phyloP scores from a whole-genome alignment of 1,284 basidiomycete genomes.

The Microbotryum saponariae region DNA sequence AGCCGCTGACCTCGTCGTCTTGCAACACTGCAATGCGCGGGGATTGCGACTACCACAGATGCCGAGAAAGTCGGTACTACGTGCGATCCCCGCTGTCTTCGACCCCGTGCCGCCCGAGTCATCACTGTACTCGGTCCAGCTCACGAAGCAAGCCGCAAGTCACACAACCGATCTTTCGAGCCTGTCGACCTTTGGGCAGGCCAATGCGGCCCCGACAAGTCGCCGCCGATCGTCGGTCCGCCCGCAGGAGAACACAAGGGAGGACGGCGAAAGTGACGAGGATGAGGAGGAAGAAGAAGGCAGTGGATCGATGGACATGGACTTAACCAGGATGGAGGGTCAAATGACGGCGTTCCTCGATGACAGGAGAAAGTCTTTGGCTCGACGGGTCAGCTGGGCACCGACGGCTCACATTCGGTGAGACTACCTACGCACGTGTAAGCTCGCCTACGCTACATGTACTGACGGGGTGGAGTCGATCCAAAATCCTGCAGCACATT shows the following conservation, averaged over 20 bases:
- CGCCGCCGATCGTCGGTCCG: too few species aligned
- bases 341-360: constrained; percentile 10
- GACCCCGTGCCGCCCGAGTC: too few species aligned
- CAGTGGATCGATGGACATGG: constrained; percentile 29
- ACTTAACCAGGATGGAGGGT: constrained; percentile 17
- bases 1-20: background rate
- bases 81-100: too few species aligned
- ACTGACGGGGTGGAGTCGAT: background rate
- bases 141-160: too few species aligned
- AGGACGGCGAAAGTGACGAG: background rate
- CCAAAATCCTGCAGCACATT: constrained; percentile 14
- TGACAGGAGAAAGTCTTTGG: constrained; percentile 16
- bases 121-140: too few species aligned
- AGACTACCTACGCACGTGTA: background rate
- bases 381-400: constrained; percentile 27
- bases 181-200: too few species aligned
- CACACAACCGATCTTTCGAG: constrained; percentile 26
- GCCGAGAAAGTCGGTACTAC: too few species aligned
- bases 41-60: background rate
- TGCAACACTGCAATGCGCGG: background rate
- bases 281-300: constrained; percentile 11
- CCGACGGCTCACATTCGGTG: constrained; percentile 25
- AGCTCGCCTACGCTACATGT: background rate
- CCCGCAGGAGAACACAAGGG: too few species aligned
- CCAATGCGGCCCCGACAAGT: too few species aligned